Evolutionary conservation across 306 rosid species (phyloP), one percentile per base, ranked within the genome.

Genomic region (Trifolium subterraneum): DNA sequence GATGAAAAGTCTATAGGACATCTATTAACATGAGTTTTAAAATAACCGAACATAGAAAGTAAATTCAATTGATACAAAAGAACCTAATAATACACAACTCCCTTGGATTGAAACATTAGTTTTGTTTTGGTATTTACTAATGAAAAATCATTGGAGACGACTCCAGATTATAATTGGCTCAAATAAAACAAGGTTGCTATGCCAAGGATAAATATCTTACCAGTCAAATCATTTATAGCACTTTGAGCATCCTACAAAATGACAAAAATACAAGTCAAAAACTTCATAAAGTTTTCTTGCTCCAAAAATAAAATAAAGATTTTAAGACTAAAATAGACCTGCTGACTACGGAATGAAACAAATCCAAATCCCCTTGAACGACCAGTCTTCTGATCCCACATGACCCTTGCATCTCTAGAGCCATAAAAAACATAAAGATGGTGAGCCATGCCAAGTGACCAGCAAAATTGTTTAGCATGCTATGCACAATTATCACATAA

Each of bases 341-440:
- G 97, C 60, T 94, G 97, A 75, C 41, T 91, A 39, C 97, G 88
- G 78, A 94, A 94, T 63, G 98, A 94, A 80, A 94, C 97, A 84
- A 94, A 94, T 42, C 98, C 98, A 87, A 94, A 94, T 44, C 98
- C 98, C 86, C 98, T 88, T 20, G 98, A 94, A 14, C 97, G 93
- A 68, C 98, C 98, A 42, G 98, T 91, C 79, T 94, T 94, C 79
- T 91, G 98, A 86, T 94, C 98, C 98, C 98, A 94, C 98, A 94
- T 94, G 75, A 94, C 98, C 84, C 97, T 88, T 66, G 98, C 98
- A 86, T 94, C 98, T 25, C 98, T 94, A 81, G 76, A 65, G 81
- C 68, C 71, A 86, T 70, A 19, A 72, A 18, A 72, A 58, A 36
- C 29, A 69, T 36, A 50, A 36, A 77, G 12, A 6, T 19, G 20